phyloP scores from a whole-genome alignment of 2,329 filamentous ascomycete species.

The Calonectria crousiana region DNA sequence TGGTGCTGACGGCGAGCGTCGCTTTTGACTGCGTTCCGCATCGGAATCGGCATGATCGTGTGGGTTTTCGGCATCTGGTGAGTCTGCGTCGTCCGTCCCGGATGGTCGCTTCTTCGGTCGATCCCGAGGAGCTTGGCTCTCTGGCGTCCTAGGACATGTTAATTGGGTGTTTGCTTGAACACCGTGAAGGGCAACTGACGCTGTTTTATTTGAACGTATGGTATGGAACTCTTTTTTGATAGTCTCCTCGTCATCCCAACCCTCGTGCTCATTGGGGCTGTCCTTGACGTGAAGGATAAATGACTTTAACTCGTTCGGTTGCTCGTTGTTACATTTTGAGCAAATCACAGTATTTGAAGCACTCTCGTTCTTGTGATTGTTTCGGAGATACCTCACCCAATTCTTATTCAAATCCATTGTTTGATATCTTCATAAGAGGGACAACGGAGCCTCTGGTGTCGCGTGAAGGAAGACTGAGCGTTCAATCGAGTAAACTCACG shows the following conservation, averaged over 20 bases:
- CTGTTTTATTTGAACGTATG: background rate
- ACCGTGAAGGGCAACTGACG: background rate
- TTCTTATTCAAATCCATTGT: conserved; percentile 6
- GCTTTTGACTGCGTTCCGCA: background rate
- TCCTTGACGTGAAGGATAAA: conserved; percentile 2
- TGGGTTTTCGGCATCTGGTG: background rate
- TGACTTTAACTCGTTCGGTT: background rate
- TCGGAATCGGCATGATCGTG: background rate
- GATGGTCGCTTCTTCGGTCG: conserved; percentile 1
- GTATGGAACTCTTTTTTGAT: background rate
- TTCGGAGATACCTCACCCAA: conserved; percentile 10
- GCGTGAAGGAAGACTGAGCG: background rate
- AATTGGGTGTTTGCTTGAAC: background rate
- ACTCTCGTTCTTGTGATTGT: background rate
- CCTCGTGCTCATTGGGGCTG: background rate
- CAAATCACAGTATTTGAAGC: conserved; percentile 2
- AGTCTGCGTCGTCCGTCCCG: background rate
- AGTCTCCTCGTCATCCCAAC: background rate
- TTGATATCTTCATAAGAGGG: background rate
- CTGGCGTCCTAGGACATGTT: background rate
- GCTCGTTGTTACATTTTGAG: background rate
- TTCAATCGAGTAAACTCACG: background rate
- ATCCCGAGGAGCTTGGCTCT: background rate
- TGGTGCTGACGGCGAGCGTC: conserved; percentile 3
- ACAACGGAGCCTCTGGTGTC: background rate